Evolutionary conservation across 2,329 filamentous ascomycete genomes (phyloP).

Genomic region (Nigrospora sphaerica): DNA sequence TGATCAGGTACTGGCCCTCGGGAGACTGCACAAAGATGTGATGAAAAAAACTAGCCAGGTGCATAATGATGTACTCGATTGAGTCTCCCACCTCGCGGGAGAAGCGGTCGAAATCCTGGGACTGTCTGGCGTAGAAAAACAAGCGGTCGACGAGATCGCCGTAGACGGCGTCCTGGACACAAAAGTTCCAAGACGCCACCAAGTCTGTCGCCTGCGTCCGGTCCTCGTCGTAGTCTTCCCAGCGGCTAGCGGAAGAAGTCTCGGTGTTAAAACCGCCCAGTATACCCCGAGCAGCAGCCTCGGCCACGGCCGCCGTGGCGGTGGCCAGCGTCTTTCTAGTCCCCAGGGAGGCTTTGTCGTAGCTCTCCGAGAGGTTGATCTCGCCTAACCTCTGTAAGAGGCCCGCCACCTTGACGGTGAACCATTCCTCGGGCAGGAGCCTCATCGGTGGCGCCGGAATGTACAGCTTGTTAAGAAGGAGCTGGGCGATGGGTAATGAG

Average conservation of each 20-base stretch:
- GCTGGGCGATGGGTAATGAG: constrained; percentile 60
- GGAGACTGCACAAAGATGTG: constrained; percentile 66
- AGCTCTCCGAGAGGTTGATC: constrained; percentile 71
- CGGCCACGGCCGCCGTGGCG: constrained; percentile 61
- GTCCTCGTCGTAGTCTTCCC: constrained; percentile 50
- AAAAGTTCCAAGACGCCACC: constrained; percentile 57
- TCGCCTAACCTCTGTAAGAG: constrained; percentile 56
- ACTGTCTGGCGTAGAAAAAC: constrained; percentile 53
- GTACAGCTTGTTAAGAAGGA: constrained; percentile 57
- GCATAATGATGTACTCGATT: constrained; percentile 48
- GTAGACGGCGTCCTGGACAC: constrained; percentile 59
- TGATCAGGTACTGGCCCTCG: constrained; percentile 67
- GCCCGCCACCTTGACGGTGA: constrained; percentile 53
- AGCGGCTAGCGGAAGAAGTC: constrained; percentile 12
- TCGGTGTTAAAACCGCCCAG: constrained; percentile 46
- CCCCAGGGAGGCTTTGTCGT: constrained; percentile 70
- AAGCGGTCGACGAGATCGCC: constrained; percentile 59
- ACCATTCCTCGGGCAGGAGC: constrained; percentile 57
- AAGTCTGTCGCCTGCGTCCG: constrained; percentile 52
- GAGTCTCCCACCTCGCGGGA: constrained; percentile 55
- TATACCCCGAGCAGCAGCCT: constrained; percentile 60
- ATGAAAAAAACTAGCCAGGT: constrained; percentile 67
- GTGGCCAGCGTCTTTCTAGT: constrained; percentile 70
- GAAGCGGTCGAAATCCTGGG: constrained; percentile 57
- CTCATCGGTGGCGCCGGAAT: constrained; percentile 60